phyloP scores from a whole-genome alignment of 306 rosid genomes.

The Abrus pulchellus region DNA sequence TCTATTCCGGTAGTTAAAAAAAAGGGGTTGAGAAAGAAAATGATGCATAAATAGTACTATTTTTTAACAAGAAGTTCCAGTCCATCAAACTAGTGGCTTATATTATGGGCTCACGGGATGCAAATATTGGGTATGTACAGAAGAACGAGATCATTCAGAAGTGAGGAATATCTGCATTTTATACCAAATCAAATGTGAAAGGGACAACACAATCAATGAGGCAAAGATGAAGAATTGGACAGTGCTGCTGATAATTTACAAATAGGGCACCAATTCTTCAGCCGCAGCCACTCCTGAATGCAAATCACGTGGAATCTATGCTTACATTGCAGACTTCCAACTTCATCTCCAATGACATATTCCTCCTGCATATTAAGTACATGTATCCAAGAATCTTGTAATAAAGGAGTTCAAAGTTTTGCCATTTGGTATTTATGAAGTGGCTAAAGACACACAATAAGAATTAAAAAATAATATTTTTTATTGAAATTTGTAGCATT shows the following conservation, averaged over 20 bases:
- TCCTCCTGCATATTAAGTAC: constrained; percentile 68
- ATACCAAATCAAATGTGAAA: constrained; percentile 34
- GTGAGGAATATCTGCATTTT: constrained; percentile 37
- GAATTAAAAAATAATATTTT: no score
- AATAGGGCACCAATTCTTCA: constrained; percentile 93
- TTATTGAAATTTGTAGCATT: no score
- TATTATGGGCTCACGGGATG: constrained; percentile 54
- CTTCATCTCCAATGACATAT: constrained; percentile 73
- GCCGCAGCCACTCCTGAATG: constrained; percentile 76
- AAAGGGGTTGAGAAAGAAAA: not conserved
- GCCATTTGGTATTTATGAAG: no score
- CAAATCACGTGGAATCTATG: constrained; percentile 75
- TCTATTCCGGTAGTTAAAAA: no score
- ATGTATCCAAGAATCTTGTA: not conserved
- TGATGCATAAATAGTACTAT: constrained; percentile 2
- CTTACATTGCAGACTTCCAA: constrained; percentile 71
- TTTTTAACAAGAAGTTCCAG: constrained; percentile 39
- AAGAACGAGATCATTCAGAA: constrained; percentile 48
- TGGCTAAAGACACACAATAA: no score
- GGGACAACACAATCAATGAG: constrained; percentile 48
- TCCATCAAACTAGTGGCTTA: constrained; percentile 47
- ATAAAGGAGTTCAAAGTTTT: not conserved
- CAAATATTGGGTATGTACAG: constrained; percentile 58
- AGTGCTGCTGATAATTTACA: constrained; percentile 69
- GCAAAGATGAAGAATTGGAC: constrained; percentile 45